phyloP scores from a whole-genome alignment of 1,139 yeast genomes.

The Scheffersomyces lignicola region DNA sequence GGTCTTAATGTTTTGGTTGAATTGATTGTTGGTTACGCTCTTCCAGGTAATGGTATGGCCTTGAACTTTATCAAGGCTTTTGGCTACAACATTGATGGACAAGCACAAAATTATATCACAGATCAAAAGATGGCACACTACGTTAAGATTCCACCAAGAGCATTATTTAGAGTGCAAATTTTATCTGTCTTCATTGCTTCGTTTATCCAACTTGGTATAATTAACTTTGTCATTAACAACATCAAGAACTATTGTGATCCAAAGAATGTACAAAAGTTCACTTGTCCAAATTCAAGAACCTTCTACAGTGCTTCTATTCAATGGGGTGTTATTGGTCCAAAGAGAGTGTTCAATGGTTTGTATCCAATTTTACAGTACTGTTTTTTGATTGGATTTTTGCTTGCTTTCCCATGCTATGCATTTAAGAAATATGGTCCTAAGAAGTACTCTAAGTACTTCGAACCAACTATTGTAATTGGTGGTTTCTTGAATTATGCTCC shows the following conservation, averaged over 20 bases:
- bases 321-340: conserved; percentile 69
- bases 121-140: conserved; percentile 65
- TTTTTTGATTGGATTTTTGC: conserved; percentile 54
- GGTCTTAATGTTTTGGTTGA: conserved; percentile 63
- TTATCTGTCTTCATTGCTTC: conserved; percentile 39
- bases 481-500: conserved; percentile 45
- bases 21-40: conserved; percentile 59
- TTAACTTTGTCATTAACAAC: conserved; percentile 46
- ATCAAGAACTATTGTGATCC: conserved; percentile 31
- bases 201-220: conserved; percentile 51
- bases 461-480: conserved; percentile 47
- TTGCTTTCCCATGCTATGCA: conserved; percentile 44
- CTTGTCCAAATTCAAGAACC: conserved; percentile 49
- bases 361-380: conserved; percentile 51
- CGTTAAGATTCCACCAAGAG: conserved; percentile 56
- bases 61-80: conserved; percentile 58
- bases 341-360: conserved; percentile 44
- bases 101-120: conserved; percentile 57
- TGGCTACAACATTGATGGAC: conserved; percentile 61
- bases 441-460: conserved; percentile 31
- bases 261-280: conserved; percentile 39
- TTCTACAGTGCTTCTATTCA: conserved; percentile 56
- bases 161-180: conserved; percentile 58
- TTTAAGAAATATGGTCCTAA: conserved; percentile 37
- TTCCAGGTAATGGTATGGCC: conserved; percentile 65